Evolutionary conservation across 352 stramenopile genomes (phyloP).

Genomic region (Phytophthora agathidicida): DNA sequence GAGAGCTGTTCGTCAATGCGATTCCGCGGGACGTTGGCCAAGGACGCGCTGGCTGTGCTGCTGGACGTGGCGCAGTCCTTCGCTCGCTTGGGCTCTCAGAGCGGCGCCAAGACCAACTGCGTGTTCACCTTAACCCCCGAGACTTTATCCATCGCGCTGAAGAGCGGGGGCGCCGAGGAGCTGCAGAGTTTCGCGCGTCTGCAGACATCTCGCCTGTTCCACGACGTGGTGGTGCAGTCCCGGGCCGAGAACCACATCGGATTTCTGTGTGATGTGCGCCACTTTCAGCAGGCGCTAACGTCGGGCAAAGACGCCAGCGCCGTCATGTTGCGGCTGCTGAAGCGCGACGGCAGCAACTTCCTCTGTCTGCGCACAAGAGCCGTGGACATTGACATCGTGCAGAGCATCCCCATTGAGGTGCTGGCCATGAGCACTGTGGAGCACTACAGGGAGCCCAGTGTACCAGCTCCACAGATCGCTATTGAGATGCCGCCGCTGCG

Average conservation of each 20-base stretch:
- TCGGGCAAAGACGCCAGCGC: conserved; percentile 82
- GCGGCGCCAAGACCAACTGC: conserved; percentile 64
- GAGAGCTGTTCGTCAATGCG: conserved; percentile 67
- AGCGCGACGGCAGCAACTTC: conserved; percentile 76
- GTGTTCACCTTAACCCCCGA: conserved; percentile 78
- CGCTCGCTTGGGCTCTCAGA: conserved; percentile 60
- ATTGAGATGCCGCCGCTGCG: conserved; percentile 82
- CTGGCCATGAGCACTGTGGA: conserved; percentile 75
- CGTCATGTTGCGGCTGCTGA: conserved; percentile 85
- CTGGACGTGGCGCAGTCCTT: conserved; percentile 81
- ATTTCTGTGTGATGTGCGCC: conserved; percentile 75
- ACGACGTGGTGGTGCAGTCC: conserved; percentile 75
- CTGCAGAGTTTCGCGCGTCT: conserved; percentile 81
- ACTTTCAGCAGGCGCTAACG: conserved; percentile 73
- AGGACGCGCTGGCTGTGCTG: conserved; percentile 78
- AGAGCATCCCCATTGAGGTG: conserved; percentile 86
- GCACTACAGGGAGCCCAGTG: conserved; percentile 78
- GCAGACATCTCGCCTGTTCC: conserved; percentile 68
- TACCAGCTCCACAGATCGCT: conserved; percentile 76
- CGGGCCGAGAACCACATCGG: conserved; percentile 82
- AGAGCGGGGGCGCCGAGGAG: conserved; percentile 72
- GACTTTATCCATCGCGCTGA: conserved; percentile 66
- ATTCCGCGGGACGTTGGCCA: conserved; percentile 78
- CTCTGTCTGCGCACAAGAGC: conserved; percentile 74
- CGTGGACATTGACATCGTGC: conserved; percentile 86